phyloP scores from a whole-genome alignment of 805 yeast species.

The Candida broadrunensis region DNA sequence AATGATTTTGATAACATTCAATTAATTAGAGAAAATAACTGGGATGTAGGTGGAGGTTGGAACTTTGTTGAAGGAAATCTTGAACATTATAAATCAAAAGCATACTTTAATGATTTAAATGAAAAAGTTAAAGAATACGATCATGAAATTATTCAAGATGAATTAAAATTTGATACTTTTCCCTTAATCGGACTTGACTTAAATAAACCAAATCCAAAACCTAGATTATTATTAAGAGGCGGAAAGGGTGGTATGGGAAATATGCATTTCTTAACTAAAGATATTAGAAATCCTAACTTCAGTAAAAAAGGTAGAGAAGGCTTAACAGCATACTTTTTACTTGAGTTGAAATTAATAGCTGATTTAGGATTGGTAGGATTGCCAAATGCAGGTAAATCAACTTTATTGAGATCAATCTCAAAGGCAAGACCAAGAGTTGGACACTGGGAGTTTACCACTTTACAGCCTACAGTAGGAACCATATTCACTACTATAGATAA shows the following conservation, averaged over 20 bases:
- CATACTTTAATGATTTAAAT: constrained; percentile 64
- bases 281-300: constrained; percentile 86
- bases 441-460: constrained; percentile 95
- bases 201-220: constrained; percentile 55
- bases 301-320: constrained; percentile 77
- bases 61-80: constrained; percentile 74
- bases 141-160: constrained; percentile 52
- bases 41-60: constrained; percentile 83
- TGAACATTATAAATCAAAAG: constrained; percentile 62
- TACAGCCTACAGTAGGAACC: constrained; percentile 91
- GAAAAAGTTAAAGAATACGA: constrained; percentile 67
- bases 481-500: constrained; percentile 62
- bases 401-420: constrained; percentile 81
- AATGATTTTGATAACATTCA: constrained; percentile 35
- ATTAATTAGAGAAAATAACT: constrained; percentile 55
- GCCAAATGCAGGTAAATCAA: constrained; percentile 96
- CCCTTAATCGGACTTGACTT: constrained; percentile 84
- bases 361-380: constrained; percentile 93
- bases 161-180: constrained; percentile 61
- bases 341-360: constrained; percentile 86
- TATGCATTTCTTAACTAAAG: constrained; percentile 85
- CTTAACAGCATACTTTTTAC: constrained; percentile 60
- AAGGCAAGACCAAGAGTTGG: constrained; percentile 90
- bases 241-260: constrained; percentile 96
- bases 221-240: constrained; percentile 71